Evolutionary conservation across 306 rosid species (phyloP).

Genomic region (Quercus glauca): DNA sequence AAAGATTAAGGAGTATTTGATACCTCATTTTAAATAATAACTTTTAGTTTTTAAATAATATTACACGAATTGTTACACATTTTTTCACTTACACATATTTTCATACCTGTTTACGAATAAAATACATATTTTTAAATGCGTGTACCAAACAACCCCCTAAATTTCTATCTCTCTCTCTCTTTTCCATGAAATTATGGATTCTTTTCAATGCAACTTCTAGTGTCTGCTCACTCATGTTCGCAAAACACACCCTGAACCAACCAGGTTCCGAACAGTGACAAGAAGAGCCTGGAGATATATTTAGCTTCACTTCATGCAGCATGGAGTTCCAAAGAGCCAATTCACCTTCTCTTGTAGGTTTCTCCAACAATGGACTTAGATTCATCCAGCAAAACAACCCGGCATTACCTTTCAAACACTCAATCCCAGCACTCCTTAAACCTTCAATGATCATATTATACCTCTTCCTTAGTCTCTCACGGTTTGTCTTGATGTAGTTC

Average conservation of each 20-base stretch:
- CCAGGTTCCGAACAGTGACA: conserved; percentile 91
- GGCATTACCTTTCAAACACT: conserved; percentile 84
- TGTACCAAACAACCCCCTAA: too few relatives aligned
- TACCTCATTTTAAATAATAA: too few relatives aligned
- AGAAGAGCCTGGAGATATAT: conserved; percentile 90
- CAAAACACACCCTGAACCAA: conserved; percentile 97
- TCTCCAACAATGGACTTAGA: conserved; percentile 57
- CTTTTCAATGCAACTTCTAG: conserved; percentile 71
- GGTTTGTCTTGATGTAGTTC: conserved; percentile 57
- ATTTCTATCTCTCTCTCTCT: conserved; percentile 12
- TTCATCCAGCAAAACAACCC: conserved; percentile 98
- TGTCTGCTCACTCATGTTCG: conserved; percentile 75
- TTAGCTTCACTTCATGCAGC: conserved; percentile 56
- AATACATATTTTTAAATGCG: too few relatives aligned
- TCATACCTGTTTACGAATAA: too few relatives aligned
- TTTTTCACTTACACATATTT: too few relatives aligned
- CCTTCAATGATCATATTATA: conserved; percentile 71
- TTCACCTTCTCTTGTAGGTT: conserved; percentile 61
- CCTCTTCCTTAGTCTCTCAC: conserved; percentile 67
- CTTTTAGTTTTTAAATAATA: too few relatives aligned
- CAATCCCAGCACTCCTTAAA: conserved; percentile 57
- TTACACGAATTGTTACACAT: too few relatives aligned
- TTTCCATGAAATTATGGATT: conserved; percentile 50
- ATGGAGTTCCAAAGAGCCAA: conserved; percentile 60
- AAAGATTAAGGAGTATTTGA: too few relatives aligned